Evolutionary conservation across 202 grass and related monocot species (phyloP).

Genomic region (Setaria viridis): DNA sequence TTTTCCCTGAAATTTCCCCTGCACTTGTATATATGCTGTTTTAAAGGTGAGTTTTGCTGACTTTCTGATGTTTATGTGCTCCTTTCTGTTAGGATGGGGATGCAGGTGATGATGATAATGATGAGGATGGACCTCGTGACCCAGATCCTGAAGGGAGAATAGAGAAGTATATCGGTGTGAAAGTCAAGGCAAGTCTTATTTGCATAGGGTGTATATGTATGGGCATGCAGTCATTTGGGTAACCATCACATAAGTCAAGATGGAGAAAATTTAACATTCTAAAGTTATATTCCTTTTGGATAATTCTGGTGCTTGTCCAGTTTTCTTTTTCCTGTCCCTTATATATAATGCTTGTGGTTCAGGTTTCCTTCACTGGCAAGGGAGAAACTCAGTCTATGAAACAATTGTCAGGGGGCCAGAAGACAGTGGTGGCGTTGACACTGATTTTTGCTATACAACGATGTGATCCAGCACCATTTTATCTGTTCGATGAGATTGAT

Average conservation of each 20-base stretch:
- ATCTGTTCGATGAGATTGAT: constrained; percentile 99
- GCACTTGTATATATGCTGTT: constrained; percentile 12
- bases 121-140: constrained; percentile 79
- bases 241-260: constrained; percentile 16
- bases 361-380: constrained; percentile 99
- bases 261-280: constrained; percentile 12
- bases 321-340: constrained; percentile 22
- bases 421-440: constrained; percentile 91
- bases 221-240: not conserved
- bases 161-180: constrained; percentile 95
- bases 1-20: constrained; percentile 6
- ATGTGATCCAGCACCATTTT: constrained; percentile 98
- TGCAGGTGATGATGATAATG: constrained; percentile 80
- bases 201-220: constrained; percentile 28
- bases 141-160: constrained; percentile 91
- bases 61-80: constrained; percentile 20
- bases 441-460: constrained; percentile 97
- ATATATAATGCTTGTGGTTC: constrained; percentile 33
- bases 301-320: constrained; percentile 13
- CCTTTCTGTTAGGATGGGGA: constrained; percentile 79
- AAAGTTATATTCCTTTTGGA: constrained; percentile 12
- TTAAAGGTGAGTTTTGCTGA: constrained; percentile 20
- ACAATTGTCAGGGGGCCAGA: constrained; percentile 96
- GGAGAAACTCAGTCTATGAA: constrained; percentile 99
- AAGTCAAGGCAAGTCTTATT: constrained; percentile 83